Conservation (phyloP, 371 early-diverging fungal genomes). For the Basidiobolus heterosporus region DNA sequence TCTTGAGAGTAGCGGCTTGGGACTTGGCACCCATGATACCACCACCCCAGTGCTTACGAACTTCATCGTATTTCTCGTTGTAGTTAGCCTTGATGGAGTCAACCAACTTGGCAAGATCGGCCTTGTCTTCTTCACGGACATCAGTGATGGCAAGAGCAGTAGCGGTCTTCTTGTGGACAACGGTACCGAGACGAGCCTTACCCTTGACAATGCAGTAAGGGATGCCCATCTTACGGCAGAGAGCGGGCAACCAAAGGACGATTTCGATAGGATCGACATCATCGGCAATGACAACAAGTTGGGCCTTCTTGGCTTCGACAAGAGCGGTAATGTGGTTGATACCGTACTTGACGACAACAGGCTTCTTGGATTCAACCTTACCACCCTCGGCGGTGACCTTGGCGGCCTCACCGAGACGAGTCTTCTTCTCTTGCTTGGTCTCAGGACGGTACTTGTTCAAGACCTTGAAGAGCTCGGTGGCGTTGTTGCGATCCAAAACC, state of each 20-base stretch:
- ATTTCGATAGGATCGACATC: slow-evolving; percentile 99
- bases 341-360: slow-evolving; percentile 94
- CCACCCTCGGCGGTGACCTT: slow-evolving; percentile 72
- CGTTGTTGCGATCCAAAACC: slow-evolving; percentile 92
- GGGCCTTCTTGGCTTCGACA: slow-evolving; percentile 96
- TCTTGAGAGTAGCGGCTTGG: slow-evolving; percentile 65
- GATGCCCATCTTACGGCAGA: slow-evolving; percentile 99
- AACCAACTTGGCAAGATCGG: slow-evolving; percentile 72
- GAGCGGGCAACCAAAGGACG: slow-evolving; percentile 97
- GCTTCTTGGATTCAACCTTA: slow-evolving; percentile 84
- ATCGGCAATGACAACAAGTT: slow-evolving; percentile 96
- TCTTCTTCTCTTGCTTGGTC: slow-evolving; percentile 88
- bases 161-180: slow-evolving; percentile 98
- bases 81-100: slow-evolving; percentile 84
- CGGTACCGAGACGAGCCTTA: slow-evolving; percentile 93
- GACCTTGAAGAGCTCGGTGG: slow-evolving; percentile 91
- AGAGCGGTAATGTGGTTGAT: slow-evolving; percentile 98
- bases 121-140: slow-evolving; percentile 90
- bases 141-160: slow-evolving; percentile 92
- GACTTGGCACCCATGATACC: slow-evolving; percentile 92
- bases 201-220: slow-evolving; percentile 98
- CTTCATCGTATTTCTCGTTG: slow-evolving; percentile 82
- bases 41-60: slow-evolving; percentile 90
- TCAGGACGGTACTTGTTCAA: slow-evolving; percentile 98
- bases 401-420: slow-evolving; percentile 75